phyloP scores from a whole-genome alignment of 2,329 filamentous ascomycete genomes.

The Arthrobotrys entomopaga region DNA sequence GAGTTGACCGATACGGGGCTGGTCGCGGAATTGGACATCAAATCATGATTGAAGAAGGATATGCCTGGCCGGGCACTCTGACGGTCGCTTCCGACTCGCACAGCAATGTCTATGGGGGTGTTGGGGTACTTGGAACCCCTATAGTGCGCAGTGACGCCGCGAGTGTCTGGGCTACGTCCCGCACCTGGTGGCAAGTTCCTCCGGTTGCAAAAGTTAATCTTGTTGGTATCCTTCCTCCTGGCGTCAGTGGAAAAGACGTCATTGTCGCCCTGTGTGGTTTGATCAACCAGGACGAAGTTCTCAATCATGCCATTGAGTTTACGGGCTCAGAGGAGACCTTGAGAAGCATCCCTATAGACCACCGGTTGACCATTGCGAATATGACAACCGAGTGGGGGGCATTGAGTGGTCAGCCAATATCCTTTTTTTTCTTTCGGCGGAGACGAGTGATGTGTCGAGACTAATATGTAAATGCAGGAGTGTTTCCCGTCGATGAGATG shows the following conservation, averaged over 20 bases:
- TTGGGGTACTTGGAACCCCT: conserved; percentile 79
- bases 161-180: conserved; percentile 81
- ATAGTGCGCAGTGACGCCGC: conserved; percentile 89
- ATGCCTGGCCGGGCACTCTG: conserved; percentile 85
- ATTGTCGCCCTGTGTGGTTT: conserved; percentile 88
- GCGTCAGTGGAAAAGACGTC: conserved; percentile 92
- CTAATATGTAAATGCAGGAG: conserved; percentile 25
- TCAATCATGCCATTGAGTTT: conserved; percentile 93
- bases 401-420: conserved; percentile 67
- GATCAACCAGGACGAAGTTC: conserved; percentile 85
- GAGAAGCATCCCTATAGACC: conserved; percentile 75
- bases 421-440: no score
- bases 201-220: conserved; percentile 83
- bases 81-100: conserved; percentile 82
- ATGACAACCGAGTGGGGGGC: conserved; percentile 88
- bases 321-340: conserved; percentile 81
- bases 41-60: conserved; percentile 87
- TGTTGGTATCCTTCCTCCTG: conserved; percentile 76
- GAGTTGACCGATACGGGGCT: conserved; percentile 79
- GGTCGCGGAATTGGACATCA: conserved; percentile 89
- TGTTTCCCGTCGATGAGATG: conserved; percentile 80
- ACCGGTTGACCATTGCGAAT: conserved; percentile 78
- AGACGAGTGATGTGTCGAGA: no score
- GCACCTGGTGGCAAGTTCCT: conserved; percentile 89
- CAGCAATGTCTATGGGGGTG: conserved; percentile 83